Percentiles rank a stretch among this genome's conserved stretches.
phyloP scores from a whole-genome alignment of 1,284 basidiomycete species.

The Psilocybe mexicana region DNA sequence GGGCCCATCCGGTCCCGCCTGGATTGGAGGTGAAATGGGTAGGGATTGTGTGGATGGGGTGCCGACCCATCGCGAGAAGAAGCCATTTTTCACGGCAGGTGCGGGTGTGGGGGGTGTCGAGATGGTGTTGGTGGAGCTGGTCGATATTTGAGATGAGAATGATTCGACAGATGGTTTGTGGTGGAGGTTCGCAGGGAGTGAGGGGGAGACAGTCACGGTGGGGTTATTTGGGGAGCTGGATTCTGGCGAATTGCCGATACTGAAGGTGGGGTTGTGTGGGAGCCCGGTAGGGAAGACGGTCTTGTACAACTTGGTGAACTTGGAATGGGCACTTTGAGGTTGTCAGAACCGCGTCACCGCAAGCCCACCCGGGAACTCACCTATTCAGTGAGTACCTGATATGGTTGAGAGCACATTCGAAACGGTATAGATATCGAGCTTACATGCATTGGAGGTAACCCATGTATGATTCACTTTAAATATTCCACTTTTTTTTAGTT shows the following conservation, averaged over 20 bases:
- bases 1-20: conserved; percentile 45
- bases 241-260: conserved; percentile 25
- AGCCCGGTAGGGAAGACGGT: conserved; percentile 71
- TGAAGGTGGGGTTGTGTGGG: conserved; percentile 38
- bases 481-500: background rate
- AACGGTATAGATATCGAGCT: background rate
- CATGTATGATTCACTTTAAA: conserved; percentile 67
- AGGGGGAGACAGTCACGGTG: conserved; percentile 14
- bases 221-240: conserved; percentile 39
- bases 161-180: conserved; percentile 29
- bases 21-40: conserved; percentile 15
- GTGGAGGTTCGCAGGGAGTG: conserved; percentile 25
- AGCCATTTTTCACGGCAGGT: conserved; percentile 21
- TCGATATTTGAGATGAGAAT: conserved; percentile 22
- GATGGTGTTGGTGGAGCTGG: conserved; percentile 28
- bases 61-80: conserved; percentile 38
- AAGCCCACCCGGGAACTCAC: conserved; percentile 31
- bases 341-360: conserved; percentile 11
- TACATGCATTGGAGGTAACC: conserved; percentile 78
- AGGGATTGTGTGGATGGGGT: conserved; percentile 24
- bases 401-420: conserved; percentile 2
- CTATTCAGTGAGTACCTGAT: conserved; percentile 61
- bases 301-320: conserved; percentile 76
- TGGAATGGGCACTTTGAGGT: conserved; percentile 61
- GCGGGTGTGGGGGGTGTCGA: conserved; percentile 7